A percentile compares a stretch with the other conserved stretches of the same genome.
phyloP scores from a whole-genome alignment of 805 yeast genomes.

The Priceomyces castillae region DNA sequence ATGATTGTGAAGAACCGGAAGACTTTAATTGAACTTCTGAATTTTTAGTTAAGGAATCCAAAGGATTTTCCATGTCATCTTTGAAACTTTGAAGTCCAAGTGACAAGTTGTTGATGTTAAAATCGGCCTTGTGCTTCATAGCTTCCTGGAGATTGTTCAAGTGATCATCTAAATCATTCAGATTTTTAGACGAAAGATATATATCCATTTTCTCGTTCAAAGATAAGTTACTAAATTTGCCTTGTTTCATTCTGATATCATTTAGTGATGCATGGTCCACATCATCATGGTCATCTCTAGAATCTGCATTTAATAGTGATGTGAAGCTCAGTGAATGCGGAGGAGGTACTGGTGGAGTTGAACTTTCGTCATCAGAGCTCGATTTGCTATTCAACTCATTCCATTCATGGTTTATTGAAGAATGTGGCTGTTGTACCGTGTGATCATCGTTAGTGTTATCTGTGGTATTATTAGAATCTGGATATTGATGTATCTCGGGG shows the following conservation, averaged over 20 bases:
- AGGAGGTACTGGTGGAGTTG: slow-evolving; percentile 31
- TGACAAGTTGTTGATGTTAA: slow-evolving; percentile 36
- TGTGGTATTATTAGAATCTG: not conserved
- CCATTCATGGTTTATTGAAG: slow-evolving; percentile 18
- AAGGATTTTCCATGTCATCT: slow-evolving; percentile 27
- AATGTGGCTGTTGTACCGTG: slow-evolving; percentile 3
- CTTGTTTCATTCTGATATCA: slow-evolving; percentile 20
- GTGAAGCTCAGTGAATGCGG: slow-evolving; percentile 15
- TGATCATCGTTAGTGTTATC: slow-evolving; percentile 4
- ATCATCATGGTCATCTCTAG: slow-evolving; percentile 12
- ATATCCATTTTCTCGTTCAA: slow-evolving; percentile 47
- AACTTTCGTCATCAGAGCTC: slow-evolving; percentile 6
- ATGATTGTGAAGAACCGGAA: slow-evolving; percentile 41
- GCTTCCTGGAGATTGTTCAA: slow-evolving; percentile 29
- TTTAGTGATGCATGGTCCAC: slow-evolving; percentile 15
- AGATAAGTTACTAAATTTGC: slow-evolving; percentile 28
- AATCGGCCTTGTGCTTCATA: slow-evolving; percentile 23
- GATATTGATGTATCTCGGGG: slow-evolving; percentile 34
- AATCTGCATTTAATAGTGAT: slow-evolving; percentile 8
- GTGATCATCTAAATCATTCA: slow-evolving; percentile 30
- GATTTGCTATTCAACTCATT: slow-evolving; percentile 12
- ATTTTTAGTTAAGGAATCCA: slow-evolving; percentile 27
- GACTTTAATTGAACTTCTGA: slow-evolving; percentile 24
- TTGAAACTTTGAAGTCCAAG: slow-evolving; percentile 23
- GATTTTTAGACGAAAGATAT: slow-evolving; percentile 27